These are phyloP conservation scores for Termitomyces titanicus DNA, from an alignment of 768 basidiomycete species.

Conservation along the genomic window DNA sequence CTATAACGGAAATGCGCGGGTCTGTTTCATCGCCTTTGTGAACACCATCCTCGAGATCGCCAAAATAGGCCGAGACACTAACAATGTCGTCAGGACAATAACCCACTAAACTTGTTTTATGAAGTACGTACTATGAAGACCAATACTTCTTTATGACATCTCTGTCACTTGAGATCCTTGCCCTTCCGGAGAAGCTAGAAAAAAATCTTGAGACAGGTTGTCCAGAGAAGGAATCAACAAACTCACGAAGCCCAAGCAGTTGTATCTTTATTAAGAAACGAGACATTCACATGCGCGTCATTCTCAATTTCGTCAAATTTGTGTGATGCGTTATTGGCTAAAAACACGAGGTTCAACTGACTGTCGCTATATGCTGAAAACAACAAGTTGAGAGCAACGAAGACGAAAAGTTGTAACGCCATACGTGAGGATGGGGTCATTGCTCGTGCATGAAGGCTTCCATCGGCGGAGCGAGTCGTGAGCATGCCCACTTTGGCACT, in stretches of 20 bases:
- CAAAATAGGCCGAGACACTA: conserved; percentile 77
- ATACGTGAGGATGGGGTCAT: conserved; percentile 73
- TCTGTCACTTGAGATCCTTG: conserved; percentile 59
- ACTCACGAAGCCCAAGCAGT: conserved; percentile 73
- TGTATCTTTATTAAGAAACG: conserved; percentile 63
- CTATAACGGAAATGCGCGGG: conserved; percentile 75
- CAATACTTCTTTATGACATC: conserved; percentile 64
- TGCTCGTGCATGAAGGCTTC: conserved; percentile 73
- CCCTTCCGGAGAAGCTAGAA: conserved; percentile 65
- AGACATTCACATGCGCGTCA: conserved; percentile 77
- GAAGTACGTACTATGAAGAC: conserved; percentile 41
- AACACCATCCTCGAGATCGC: conserved; percentile 79
- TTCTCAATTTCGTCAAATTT: conserved; percentile 78
- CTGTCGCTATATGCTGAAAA: conserved; percentile 38
- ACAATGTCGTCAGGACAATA: not conserved
- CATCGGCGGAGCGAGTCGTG: conserved; percentile 65
- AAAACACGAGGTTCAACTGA: conserved; percentile 58
- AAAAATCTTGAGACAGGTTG: not conserved
- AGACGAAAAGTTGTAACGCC: conserved; percentile 18
- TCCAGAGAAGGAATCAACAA: not conserved
- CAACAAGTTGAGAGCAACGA: not conserved
- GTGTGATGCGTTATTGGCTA: conserved; percentile 68
- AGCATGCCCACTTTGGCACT: conserved; percentile 70
- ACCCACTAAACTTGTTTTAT: not conserved
- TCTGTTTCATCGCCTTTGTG: conserved; percentile 81